phyloP scores from a whole-genome alignment of 2,329 filamentous ascomycete genomes.

The Verticillium isaacii region DNA sequence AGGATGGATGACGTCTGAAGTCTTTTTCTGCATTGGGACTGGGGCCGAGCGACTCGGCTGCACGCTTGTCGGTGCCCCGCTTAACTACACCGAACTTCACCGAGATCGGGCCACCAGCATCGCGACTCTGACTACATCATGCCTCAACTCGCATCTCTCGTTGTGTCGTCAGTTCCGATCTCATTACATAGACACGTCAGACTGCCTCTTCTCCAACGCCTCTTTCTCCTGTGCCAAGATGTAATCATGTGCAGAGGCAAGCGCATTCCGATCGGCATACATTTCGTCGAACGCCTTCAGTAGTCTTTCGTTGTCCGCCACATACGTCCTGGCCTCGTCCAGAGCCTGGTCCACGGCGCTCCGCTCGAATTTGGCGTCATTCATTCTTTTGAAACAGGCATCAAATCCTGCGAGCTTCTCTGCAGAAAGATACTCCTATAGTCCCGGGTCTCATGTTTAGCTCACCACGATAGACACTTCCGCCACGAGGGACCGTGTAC shows the following conservation, averaged over 20 bases:
- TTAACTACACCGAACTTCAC: background rate
- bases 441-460: background rate
- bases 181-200: background rate
- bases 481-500: background rate
- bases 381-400: background rate
- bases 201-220: background rate
- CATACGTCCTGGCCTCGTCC: background rate
- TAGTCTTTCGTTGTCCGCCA: background rate
- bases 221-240: background rate
- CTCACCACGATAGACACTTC: background rate
- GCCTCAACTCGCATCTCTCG: too few relatives aligned
- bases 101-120: background rate
- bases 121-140: background rate
- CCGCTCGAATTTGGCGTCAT: background rate
- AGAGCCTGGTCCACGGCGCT: background rate
- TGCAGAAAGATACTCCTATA: background rate
- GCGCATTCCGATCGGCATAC: background rate
- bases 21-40: conserved; percentile 4
- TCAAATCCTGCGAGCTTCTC: background rate
- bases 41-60: background rate
- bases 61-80: background rate
- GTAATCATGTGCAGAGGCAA: background rate
- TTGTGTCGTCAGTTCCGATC: too few relatives aligned
- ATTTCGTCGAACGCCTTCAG: background rate
- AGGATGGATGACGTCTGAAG: conserved; percentile 6